phyloP scores from a whole-genome alignment of 208 protist genomes.

The Trypanosoma congolense region DNA sequence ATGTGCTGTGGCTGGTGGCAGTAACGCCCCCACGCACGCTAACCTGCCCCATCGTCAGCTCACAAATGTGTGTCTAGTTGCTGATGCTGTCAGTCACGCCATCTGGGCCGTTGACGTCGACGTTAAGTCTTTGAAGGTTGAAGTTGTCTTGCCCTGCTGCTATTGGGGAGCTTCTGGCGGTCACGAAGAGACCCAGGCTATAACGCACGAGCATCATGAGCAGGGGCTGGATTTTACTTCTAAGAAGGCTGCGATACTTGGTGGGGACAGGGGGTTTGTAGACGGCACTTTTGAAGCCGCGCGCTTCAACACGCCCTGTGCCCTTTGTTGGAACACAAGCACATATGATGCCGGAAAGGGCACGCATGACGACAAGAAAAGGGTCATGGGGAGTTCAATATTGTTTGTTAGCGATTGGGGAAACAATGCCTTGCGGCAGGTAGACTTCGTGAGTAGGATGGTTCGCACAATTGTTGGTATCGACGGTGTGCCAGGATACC shows the following conservation, averaged over 20 bases:
- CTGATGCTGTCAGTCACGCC: conserved; percentile 39
- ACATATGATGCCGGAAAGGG: conserved; percentile 6
- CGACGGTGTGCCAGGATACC: conserved; percentile 67
- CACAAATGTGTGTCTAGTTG: conserved; percentile 46
- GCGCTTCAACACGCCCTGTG: conserved; percentile 47
- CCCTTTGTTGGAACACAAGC: conserved; percentile 73
- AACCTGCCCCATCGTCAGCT: neutral
- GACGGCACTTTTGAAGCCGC: conserved; percentile 67
- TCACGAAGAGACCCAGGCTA: neutral
- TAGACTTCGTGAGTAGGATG: conserved; percentile 49
- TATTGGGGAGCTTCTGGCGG: conserved; percentile 6
- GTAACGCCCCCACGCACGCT: neutral
- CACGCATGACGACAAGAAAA: neutral
- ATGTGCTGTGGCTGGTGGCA: neutral
- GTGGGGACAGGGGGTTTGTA: conserved; percentile 45
- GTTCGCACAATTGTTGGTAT: conserved; percentile 73
- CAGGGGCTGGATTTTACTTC: neutral
- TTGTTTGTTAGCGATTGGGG: conserved; percentile 80
- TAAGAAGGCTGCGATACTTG: conserved; percentile 31
- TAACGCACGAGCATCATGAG: neutral
- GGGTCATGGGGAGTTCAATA: conserved; percentile 19
- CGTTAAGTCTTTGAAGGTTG: conserved; percentile 11
- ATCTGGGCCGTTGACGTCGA: conserved; percentile 59
- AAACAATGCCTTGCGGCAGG: conserved; percentile 69
- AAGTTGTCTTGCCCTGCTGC: conserved; percentile 17